Evolutionary conservation across 1,284 basidiomycete species (phyloP).

Genomic region (Gomphus bonarii): DNA sequence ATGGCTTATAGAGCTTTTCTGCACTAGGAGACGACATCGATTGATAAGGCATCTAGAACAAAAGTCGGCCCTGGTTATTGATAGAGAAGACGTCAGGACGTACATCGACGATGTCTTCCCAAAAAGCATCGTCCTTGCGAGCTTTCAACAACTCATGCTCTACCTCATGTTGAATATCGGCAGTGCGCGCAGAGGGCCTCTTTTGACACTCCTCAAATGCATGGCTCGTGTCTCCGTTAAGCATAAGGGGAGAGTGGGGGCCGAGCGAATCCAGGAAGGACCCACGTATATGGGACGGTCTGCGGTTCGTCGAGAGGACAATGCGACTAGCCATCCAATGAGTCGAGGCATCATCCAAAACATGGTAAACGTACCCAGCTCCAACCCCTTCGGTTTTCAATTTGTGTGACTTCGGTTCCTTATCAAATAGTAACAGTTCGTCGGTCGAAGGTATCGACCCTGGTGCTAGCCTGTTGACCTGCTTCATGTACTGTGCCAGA

Average conservation of each 20-base stretch:
- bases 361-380: slow-evolving; percentile 28
- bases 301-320: slow-evolving; percentile 7
- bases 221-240: slow-evolving; percentile 36
- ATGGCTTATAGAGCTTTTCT: slow-evolving; percentile 50
- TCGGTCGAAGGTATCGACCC: slow-evolving; percentile 61
- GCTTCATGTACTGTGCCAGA: slow-evolving; percentile 65
- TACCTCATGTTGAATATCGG: slow-evolving; percentile 12
- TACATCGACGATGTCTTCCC: slow-evolving; percentile 18
- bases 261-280: slow-evolving; percentile 39
- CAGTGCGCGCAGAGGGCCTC: slow-evolving; percentile 9
- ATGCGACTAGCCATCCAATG: slow-evolving; percentile 10
- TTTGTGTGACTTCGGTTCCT: slow-evolving; percentile 57
- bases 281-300: slow-evolving; percentile 36
- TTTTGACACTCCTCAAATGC: slow-evolving; percentile 33
- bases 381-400: slow-evolving; percentile 28
- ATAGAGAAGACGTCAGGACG: slow-evolving; percentile 12
- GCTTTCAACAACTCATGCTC: slow-evolving; percentile 19
- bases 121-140: slow-evolving; percentile 22
- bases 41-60: slow-evolving; percentile 16
- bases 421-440: slow-evolving; percentile 75
- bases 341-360: neutral
- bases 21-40: slow-evolving; percentile 18
- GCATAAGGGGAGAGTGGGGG: slow-evolving; percentile 29
- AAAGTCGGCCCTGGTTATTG: slow-evolving; percentile 3
- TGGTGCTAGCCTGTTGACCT: slow-evolving; percentile 44